Conservation (phyloP, 805 yeast species). For the Spathaspora boniae region DNA sequence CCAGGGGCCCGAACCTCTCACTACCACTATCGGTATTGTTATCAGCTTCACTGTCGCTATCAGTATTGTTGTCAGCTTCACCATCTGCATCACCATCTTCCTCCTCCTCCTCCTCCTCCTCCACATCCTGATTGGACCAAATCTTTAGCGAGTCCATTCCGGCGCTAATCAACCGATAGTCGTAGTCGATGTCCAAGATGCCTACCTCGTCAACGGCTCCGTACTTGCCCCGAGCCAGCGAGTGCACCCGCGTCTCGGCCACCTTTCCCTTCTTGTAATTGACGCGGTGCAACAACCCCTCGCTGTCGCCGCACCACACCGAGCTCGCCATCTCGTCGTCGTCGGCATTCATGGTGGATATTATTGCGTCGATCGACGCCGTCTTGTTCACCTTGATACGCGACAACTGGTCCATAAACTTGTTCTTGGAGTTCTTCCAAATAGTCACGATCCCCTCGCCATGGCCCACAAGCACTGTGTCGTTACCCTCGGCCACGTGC, state of each 20-base stretch:
- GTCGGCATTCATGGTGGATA: constrained; percentile 53
- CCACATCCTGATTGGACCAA: constrained; percentile 51
- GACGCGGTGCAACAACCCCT: constrained; percentile 67
- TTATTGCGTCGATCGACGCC: constrained; percentile 70
- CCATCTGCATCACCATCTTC: constrained; percentile 23
- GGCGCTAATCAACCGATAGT: constrained; percentile 74
- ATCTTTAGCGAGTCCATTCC: constrained; percentile 80
- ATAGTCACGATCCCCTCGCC: constrained; percentile 85
- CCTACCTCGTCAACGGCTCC: constrained; percentile 67
- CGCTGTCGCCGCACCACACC: constrained; percentile 77
- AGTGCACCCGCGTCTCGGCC: constrained; percentile 64
- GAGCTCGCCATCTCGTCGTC: constrained; percentile 44
- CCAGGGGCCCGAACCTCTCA: too few relatives aligned
- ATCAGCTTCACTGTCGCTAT: constrained; percentile 12
- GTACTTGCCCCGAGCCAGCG: constrained; percentile 32
- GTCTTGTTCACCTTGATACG: constrained; percentile 66
- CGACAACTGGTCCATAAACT: constrained; percentile 71
- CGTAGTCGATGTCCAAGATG: constrained; percentile 72
- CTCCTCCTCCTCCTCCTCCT: constrained; percentile 13
- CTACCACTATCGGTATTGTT: constrained; percentile 12
- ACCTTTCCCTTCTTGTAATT: constrained; percentile 63
- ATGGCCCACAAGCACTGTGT: constrained; percentile 75
- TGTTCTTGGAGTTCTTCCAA: constrained; percentile 75
- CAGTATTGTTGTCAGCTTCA: constrained; percentile 6
- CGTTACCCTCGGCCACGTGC: constrained; percentile 44